These are phyloP conservation scores for Fusarium algeriense DNA, from an alignment of 2,329 filamentous ascomycete species.

Conservation along the genomic window DNA sequence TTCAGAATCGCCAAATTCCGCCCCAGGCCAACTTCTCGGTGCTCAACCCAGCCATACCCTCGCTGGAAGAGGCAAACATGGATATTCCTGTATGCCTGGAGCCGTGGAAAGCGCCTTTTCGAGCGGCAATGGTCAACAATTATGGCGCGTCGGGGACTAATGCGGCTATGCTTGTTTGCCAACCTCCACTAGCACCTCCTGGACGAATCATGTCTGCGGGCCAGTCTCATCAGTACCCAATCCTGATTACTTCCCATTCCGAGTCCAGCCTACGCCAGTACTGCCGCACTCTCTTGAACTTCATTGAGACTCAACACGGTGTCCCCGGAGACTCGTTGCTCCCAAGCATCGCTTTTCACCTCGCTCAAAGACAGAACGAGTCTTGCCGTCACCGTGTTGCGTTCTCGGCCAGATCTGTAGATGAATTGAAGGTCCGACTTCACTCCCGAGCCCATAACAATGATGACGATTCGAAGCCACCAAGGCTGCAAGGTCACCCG, in stretches of 20 bases:
- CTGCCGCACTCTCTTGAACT: background rate
- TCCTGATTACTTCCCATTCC: background rate
- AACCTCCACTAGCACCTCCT: background rate
- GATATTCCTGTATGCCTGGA: background rate
- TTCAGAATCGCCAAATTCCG: constrained; percentile 43
- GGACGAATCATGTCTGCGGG: background rate
- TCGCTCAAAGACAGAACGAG: background rate
- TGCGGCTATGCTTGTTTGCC: background rate
- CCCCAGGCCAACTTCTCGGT: constrained; percentile 44
- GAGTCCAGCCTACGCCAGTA: background rate
- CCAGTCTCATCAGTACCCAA: background rate
- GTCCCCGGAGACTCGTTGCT: background rate
- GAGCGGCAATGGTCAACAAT: background rate
- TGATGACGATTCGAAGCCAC: background rate
- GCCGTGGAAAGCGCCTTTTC: background rate
- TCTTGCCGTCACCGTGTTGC: background rate
- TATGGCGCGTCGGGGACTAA: background rate
- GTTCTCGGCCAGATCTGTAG: background rate
- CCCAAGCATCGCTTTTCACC: background rate
- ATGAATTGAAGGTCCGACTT: background rate
- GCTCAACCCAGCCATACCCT: constrained; percentile 48
- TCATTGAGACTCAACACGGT: background rate
- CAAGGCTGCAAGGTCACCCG: background rate
- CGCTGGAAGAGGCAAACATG: background rate
- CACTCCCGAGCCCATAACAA: background rate